phyloP scores from a whole-genome alignment of 2,329 filamentous ascomycete species.

The Pseudocercospora fuligena region DNA sequence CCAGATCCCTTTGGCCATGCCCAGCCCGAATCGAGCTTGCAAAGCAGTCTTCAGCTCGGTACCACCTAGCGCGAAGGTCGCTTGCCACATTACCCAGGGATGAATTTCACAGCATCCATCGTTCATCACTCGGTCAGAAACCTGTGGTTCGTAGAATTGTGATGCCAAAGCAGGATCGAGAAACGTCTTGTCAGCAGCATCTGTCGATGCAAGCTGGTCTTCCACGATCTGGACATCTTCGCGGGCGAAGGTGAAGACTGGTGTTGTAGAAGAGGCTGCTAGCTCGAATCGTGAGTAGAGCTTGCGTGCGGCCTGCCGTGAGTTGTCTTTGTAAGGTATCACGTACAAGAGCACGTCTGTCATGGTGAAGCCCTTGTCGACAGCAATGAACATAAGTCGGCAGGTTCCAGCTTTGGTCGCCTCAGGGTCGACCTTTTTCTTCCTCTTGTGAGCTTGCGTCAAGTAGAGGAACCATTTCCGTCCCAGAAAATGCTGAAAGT shows the following conservation, averaged over 20 bases:
- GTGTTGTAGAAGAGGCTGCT: constrained; percentile 46
- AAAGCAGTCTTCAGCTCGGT: constrained; percentile 8
- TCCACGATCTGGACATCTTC: constrained; percentile 41
- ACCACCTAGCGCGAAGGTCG: not conserved
- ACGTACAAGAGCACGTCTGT: constrained; percentile 47
- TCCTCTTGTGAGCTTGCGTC: constrained; percentile 42
- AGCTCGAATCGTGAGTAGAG: constrained; percentile 50
- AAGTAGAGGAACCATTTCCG: constrained; percentile 49
- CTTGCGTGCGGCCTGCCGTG: constrained; percentile 46
- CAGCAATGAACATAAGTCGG: constrained; percentile 34
- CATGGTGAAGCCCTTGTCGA: constrained; percentile 19
- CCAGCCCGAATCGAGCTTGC: constrained; percentile 9
- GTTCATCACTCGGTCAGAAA: constrained; percentile 46
- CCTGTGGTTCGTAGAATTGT: constrained; percentile 12
- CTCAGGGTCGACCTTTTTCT: constrained; percentile 14
- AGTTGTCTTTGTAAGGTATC: constrained; percentile 44
- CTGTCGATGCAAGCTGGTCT: constrained; percentile 38
- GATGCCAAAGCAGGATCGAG: constrained; percentile 38
- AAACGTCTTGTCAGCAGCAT: constrained; percentile 42
- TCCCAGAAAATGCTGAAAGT: constrained; percentile 47
- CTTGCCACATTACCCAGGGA: not conserved
- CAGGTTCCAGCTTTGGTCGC: constrained; percentile 13
- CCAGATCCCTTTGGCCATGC: constrained; percentile 14
- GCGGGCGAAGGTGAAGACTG: constrained; percentile 44
- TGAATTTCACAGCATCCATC: constrained; percentile 62